These are phyloP conservation scores for Ganoderma multipileum DNA, from an alignment of 1,284 basidiomycete genomes.

Conservation along the genomic window DNA sequence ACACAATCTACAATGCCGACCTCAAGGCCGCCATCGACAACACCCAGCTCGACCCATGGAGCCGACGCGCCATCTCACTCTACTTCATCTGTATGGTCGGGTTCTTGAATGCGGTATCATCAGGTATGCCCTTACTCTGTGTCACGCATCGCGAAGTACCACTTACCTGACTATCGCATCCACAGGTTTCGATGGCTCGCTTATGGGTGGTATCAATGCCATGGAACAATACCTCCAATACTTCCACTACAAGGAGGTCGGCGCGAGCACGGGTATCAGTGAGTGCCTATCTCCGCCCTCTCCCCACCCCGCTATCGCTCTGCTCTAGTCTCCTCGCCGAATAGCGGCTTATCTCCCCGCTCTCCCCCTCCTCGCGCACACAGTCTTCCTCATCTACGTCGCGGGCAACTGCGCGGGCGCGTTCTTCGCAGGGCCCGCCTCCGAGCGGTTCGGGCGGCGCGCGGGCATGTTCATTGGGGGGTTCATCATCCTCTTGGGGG, in stretches of 20 bases:
- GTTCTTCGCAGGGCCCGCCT: constrained; percentile 20
- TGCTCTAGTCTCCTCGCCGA: not conserved
- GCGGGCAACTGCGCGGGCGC: constrained; percentile 19
- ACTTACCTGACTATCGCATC: constrained; percentile 2
- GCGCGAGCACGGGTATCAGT: constrained; percentile 20
- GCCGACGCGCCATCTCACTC: constrained; percentile 17
- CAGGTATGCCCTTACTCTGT: constrained; percentile 1
- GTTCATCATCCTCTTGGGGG: constrained; percentile 20
- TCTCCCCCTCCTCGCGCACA: not conserved
- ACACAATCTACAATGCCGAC: constrained; percentile 19
- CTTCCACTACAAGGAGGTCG: constrained; percentile 15
- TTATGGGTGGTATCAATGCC: constrained; percentile 24
- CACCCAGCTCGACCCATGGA: constrained; percentile 18
- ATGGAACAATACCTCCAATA: constrained; percentile 20
- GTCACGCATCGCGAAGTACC: not conserved
- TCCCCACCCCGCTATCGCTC: too few species aligned
- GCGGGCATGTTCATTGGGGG: constrained; percentile 18
- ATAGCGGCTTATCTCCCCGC: constrained; percentile 2
- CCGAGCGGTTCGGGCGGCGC: constrained; percentile 18
- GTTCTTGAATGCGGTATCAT: constrained; percentile 20
- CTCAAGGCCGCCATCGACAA: constrained; percentile 23
- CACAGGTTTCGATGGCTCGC: constrained; percentile 21
- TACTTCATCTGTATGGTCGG: constrained; percentile 25
- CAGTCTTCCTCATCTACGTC: constrained; percentile 24
- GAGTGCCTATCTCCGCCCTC: not conserved